A percentile compares a stretch with the other conserved stretches of the same genome.
These are phyloP conservation scores for Cyberlindnera bimundalis DNA, from an alignment of 805 yeast genomes.

Conservation along the genomic window DNA sequence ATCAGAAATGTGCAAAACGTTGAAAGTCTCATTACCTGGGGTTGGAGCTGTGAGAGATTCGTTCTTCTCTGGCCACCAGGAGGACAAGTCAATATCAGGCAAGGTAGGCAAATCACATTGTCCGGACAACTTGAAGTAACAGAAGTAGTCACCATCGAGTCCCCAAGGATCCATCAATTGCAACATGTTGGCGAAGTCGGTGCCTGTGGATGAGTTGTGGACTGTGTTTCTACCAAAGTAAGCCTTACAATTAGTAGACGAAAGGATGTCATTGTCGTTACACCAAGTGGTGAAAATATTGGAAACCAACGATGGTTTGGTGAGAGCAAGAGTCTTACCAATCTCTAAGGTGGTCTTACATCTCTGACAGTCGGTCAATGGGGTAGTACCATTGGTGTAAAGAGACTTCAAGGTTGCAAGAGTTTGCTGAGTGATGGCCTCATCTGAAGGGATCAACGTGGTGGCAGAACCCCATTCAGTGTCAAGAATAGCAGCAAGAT, in stretches of 20 bases:
- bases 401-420: constrained; percentile 15
- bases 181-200: constrained; percentile 50
- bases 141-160: constrained; percentile 58
- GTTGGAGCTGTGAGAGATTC: constrained; percentile 39
- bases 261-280: constrained; percentile 29
- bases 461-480: constrained; percentile 13
- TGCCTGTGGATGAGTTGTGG: constrained; percentile 34
- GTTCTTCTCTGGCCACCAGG: constrained; percentile 44
- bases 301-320: constrained; percentile 41
- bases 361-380: constrained; percentile 29
- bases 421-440: constrained; percentile 13
- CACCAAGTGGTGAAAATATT: constrained; percentile 43
- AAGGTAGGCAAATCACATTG: constrained; percentile 53
- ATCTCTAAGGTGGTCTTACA: constrained; percentile 35
- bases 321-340: constrained; percentile 36
- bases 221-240: constrained; percentile 38
- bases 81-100: constrained; percentile 43
- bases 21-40: constrained; percentile 44
- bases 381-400: constrained; percentile 17
- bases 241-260: constrained; percentile 29
- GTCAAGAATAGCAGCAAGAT: constrained; percentile 10
- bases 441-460: constrained; percentile 14
- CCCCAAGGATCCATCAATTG: constrained; percentile 49
- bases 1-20: constrained; percentile 65
- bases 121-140: constrained; percentile 44